Percentiles rank a stretch among this genome's conserved stretches.
These are phyloP conservation scores for Skeletonema potamos DNA, from an alignment of 108 stramenopile genomes.

Conservation along the genomic window DNA sequence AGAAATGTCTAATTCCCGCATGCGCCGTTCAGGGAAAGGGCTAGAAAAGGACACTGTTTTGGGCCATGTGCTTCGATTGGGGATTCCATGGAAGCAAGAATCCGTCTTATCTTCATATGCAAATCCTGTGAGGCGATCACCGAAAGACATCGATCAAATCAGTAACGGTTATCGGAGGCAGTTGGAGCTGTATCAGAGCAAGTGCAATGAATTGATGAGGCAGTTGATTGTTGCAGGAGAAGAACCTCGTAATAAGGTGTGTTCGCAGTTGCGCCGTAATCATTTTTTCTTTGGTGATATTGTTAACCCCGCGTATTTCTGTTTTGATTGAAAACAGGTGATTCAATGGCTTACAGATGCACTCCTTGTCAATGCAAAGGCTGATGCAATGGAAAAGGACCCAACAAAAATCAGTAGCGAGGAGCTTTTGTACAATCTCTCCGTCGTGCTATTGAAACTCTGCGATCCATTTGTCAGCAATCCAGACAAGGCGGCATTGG, in stretches of 20 bases:
- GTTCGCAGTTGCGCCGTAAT: not conserved
- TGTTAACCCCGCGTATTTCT: not conserved
- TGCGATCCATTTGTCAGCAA: constrained; percentile 80
- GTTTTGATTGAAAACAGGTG: constrained; percentile 13
- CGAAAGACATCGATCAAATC: constrained; percentile 55
- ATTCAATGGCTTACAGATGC: constrained; percentile 85
- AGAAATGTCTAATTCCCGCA: constrained; percentile 31
- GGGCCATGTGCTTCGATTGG: constrained; percentile 66
- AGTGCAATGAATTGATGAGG: constrained; percentile 65
- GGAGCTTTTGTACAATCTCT: constrained; percentile 61
- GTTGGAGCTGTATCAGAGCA: constrained; percentile 65
- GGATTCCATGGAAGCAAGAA: constrained; percentile 63
- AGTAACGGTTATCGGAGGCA: constrained; percentile 58
- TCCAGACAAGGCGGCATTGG: constrained; percentile 59
- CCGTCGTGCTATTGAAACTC: constrained; percentile 69
- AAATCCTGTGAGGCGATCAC: constrained; percentile 40
- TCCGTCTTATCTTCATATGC: constrained; percentile 39
- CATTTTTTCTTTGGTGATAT: not conserved
- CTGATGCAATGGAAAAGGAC: constrained; percentile 75
- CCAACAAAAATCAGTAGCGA: constrained; percentile 66
- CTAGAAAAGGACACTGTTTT: constrained; percentile 81
- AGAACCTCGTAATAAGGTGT: constrained; percentile 49
- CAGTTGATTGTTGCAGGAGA: constrained; percentile 71
- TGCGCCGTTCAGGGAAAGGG: constrained; percentile 73
- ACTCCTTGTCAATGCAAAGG: constrained; percentile 72